These are phyloP conservation scores for Metschnikowia borealis DNA, from an alignment of 805 yeast genomes.

Conservation along the genomic window DNA sequence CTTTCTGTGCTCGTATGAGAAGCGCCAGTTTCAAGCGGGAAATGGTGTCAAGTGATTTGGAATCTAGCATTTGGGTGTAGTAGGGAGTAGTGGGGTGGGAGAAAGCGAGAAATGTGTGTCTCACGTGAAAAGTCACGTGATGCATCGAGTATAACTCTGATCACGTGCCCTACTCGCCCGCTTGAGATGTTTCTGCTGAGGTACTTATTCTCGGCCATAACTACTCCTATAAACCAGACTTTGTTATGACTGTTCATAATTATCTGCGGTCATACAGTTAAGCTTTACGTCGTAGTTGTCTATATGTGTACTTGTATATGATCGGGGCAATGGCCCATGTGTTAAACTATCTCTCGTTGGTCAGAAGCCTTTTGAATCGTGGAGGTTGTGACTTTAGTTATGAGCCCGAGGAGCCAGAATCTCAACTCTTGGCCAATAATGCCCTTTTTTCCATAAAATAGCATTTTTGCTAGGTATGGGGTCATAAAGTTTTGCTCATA, in stretches of 20 bases:
- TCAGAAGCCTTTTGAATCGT: background rate
- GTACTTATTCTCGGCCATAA: too few species aligned
- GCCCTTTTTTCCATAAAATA: background rate
- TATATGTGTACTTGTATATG: too few species aligned
- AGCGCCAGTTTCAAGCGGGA: slow-evolving; percentile 37
- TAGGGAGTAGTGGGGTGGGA: background rate
- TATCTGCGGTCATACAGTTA: too few species aligned
- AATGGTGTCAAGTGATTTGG: slow-evolving; percentile 35
- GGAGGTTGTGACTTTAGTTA: background rate
- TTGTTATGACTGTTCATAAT: too few species aligned
- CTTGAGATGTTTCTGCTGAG: too few species aligned
- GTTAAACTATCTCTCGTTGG: background rate
- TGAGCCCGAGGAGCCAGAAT: too few species aligned
- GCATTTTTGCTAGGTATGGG: background rate
- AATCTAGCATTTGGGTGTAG: slow-evolving; percentile 31
- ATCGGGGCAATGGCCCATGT: too few species aligned
- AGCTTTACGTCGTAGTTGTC: too few species aligned
- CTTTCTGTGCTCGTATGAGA: slow-evolving; percentile 16
- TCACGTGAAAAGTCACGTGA: background rate
- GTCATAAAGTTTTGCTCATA: too few species aligned
- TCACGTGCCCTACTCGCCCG: background rate
- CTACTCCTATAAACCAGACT: too few species aligned
- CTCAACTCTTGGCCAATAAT: background rate
- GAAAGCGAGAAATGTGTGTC: background rate
- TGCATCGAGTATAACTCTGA: background rate